Conservation (phyloP, 2,329 filamentous ascomycete species). For the Grosmannia clavigera region DNA sequence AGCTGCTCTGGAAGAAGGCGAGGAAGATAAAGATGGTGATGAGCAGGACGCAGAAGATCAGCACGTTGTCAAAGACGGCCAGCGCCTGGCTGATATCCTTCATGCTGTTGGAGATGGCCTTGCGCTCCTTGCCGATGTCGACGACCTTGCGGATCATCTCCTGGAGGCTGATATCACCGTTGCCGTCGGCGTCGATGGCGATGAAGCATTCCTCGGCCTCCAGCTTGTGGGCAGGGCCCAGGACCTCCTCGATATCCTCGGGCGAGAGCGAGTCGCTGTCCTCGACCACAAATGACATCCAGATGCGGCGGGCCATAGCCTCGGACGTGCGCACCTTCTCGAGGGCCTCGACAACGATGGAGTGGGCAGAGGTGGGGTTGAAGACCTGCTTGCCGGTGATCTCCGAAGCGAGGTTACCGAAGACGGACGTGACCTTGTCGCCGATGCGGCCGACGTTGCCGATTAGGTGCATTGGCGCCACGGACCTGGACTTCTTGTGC, state of each 20-base stretch:
- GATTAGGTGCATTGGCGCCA: conserved; percentile 68
- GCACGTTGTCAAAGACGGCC: conserved; percentile 74
- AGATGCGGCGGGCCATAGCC: conserved; percentile 84
- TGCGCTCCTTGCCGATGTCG: conserved; percentile 74
- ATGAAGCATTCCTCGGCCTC: conserved; percentile 81
- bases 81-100: conserved; percentile 95
- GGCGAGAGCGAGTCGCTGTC: conserved; percentile 65
- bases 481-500: conserved; percentile 42
- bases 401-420: conserved; percentile 87
- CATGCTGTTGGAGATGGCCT: conserved; percentile 85
- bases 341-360: conserved; percentile 76
- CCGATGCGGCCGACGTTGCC: conserved; percentile 65
- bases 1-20: conserved; percentile 77
- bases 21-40: conserved; percentile 77
- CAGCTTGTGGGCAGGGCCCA: conserved; percentile 58
- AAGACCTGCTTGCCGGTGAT: conserved; percentile 94
- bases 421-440: conserved; percentile 85
- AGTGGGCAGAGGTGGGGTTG: conserved; percentile 82
- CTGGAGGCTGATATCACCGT: conserved; percentile 88
- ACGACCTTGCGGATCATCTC: conserved; percentile 86
- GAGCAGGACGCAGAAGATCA: conserved; percentile 69
- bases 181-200: conserved; percentile 72
- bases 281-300: conserved; percentile 97
- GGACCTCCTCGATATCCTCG: conserved; percentile 79
- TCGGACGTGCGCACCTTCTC: conserved; percentile 77